Conservation (phyloP, 192 early-diverging fungal genomes). For the Borealophlyctis nickersoniae region DNA sequence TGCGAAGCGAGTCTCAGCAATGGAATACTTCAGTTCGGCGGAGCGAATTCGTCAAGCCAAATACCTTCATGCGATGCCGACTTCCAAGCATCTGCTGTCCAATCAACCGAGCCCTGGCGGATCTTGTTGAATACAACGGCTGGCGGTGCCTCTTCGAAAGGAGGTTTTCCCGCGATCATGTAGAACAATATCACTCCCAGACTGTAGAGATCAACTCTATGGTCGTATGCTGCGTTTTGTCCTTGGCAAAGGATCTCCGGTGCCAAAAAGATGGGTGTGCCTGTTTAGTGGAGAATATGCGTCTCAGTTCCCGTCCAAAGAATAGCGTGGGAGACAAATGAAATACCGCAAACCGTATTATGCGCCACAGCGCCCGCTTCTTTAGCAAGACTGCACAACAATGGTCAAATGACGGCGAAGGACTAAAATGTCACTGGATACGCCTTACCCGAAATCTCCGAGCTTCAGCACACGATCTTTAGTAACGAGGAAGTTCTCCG, state of each 20-base stretch:
- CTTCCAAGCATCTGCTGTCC: conserved; percentile 18
- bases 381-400: conserved; percentile 16
- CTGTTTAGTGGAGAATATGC: too few species aligned
- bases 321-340: too few species aligned
- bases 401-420: too few species aligned
- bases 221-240: conserved; percentile 22
- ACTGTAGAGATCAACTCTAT: conserved; percentile 40
- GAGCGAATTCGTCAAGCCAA: background rate
- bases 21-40: background rate
- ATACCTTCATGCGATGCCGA: conserved; percentile 10
- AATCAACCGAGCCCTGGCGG: conserved; percentile 21
- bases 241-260: conserved; percentile 34
- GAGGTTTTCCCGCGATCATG: conserved; percentile 32
- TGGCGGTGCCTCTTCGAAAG: conserved; percentile 1
- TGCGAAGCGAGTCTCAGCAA: background rate
- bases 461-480: conserved; percentile 23
- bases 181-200: conserved; percentile 40
- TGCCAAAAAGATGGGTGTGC: conserved; percentile 31
- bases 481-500: conserved; percentile 34
- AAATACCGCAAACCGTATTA: conserved; percentile 30
- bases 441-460: conserved; percentile 30
- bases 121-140: conserved; percentile 18
- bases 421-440: too few species aligned
- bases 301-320: too few species aligned
- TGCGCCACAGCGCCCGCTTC: conserved; percentile 8